Conservation (phyloP, 352 stramenopile genomes). For the Pythium graminicola region DNA sequence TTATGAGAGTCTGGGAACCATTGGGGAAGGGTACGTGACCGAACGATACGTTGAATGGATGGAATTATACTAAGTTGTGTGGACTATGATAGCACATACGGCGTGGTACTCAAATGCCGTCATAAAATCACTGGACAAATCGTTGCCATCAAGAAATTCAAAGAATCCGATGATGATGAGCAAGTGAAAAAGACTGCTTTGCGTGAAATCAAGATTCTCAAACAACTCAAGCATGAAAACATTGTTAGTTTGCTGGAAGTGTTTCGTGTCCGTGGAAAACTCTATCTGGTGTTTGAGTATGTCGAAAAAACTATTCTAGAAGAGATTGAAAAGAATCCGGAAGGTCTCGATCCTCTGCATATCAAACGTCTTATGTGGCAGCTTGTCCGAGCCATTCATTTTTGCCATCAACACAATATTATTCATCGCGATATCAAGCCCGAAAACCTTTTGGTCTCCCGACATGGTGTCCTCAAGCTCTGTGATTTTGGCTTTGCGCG, state of each 20-base stretch:
- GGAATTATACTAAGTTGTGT: no score
- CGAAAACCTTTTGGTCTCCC: constrained; percentile 92
- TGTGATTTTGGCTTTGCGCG: constrained; percentile 86
- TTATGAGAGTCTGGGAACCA: constrained; percentile 84
- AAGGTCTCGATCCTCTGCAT: constrained; percentile 52
- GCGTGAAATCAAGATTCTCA: constrained; percentile 81
- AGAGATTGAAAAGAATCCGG: constrained; percentile 83
- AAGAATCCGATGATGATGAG: constrained; percentile 86
- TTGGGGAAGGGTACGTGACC: constrained; percentile 69
- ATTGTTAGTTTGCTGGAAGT: constrained; percentile 85
- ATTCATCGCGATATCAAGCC: constrained; percentile 95
- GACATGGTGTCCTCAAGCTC: constrained; percentile 92
- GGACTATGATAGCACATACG: constrained; percentile 54
- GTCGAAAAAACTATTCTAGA: constrained; percentile 87
- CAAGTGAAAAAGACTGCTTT: constrained; percentile 85
- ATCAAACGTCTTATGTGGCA: constrained; percentile 84
- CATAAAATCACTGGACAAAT: constrained; percentile 78
- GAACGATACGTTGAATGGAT: no score
- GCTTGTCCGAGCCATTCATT: constrained; percentile 81
- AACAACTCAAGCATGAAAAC: constrained; percentile 83
- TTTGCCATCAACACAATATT: constrained; percentile 94
- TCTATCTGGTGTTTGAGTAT: constrained; percentile 86
- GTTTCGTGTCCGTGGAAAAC: constrained; percentile 77
- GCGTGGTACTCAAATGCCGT: constrained; percentile 82
- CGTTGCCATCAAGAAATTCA: constrained; percentile 91